phyloP scores from a whole-genome alignment of 805 yeast genomes.

The Cyberlindnera japonica region DNA sequence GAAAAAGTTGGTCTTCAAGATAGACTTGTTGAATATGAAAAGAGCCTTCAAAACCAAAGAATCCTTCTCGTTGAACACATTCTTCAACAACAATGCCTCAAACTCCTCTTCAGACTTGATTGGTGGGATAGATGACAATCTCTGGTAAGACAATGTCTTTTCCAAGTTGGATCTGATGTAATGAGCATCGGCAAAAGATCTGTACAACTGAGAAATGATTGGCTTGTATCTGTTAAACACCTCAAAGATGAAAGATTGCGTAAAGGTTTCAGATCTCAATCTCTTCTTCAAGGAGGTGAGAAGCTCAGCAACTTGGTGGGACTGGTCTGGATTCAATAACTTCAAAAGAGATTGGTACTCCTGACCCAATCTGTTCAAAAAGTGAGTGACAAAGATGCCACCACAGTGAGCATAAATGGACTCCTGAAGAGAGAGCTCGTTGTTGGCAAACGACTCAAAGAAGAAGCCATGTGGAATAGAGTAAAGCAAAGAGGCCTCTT shows the following conservation, averaged over 20 bases:
- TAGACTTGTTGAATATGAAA: conserved; percentile 77
- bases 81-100: conserved; percentile 57
- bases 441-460: conserved; percentile 64
- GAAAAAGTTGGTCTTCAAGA: conserved; percentile 91
- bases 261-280: conserved; percentile 88
- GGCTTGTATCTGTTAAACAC: conserved; percentile 67
- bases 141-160: conserved; percentile 81
- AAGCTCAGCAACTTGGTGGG: conserved; percentile 66
- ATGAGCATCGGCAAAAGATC: conserved; percentile 88
- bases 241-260: conserved; percentile 77
- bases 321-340: conserved; percentile 58
- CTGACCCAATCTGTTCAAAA: conserved; percentile 88
- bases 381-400: conserved; percentile 88
- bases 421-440: conserved; percentile 88
- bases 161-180: conserved; percentile 68
- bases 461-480: conserved; percentile 87
- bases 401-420: conserved; percentile 93
- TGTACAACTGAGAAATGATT: conserved; percentile 76
- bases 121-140: conserved; percentile 74
- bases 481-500: conserved; percentile 89
- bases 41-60: conserved; percentile 77
- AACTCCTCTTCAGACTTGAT: conserved; percentile 75
- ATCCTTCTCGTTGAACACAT: conserved; percentile 74
- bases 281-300: conserved; percentile 80
- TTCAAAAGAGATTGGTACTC: conserved; percentile 71